Evolutionary conservation across 2,329 filamentous ascomycete species (phyloP).

Genomic region (Venturia asperata): DNA sequence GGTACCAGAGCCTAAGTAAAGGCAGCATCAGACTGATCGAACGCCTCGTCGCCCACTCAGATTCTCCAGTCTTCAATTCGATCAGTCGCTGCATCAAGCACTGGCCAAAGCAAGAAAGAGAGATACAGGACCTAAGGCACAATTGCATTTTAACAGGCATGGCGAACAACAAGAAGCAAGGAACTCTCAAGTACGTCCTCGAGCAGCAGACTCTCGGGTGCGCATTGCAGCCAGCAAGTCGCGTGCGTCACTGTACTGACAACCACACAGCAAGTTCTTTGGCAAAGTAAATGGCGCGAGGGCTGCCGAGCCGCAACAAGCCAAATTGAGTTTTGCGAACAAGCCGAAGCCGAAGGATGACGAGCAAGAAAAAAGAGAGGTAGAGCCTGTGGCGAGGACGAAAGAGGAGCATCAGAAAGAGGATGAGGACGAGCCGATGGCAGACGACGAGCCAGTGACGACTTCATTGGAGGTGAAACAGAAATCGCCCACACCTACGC

Average conservation of each 20-base stretch:
- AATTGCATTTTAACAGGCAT: neutral
- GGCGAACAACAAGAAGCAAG: conserved; percentile 52
- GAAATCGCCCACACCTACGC: conserved; percentile 4
- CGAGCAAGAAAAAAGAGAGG: neutral
- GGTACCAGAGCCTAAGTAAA: neutral
- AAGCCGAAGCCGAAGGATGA: conserved; percentile 17
- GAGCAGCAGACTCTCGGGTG: conserved; percentile 70
- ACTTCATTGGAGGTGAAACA: neutral
- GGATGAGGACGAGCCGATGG: neutral
- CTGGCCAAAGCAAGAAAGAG: neutral
- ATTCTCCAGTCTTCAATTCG: neutral
- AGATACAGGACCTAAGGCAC: neutral
- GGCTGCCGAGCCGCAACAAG: conserved; percentile 61
- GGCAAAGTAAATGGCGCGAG: conserved; percentile 55
- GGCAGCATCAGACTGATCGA: neutral
- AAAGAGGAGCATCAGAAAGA: neutral
- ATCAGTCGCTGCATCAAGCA: neutral
- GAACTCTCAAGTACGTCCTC: conserved; percentile 82
- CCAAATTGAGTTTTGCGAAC: conserved; percentile 68
- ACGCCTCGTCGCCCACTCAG: neutral
- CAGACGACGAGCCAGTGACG: neutral
- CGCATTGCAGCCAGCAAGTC: conserved; percentile 27
- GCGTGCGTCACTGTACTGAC: conserved; percentile 17
- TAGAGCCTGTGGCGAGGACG: neutral
- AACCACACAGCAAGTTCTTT: conserved; percentile 70